Conservation (phyloP, 345 rosid species). For the Corymbia maculata region DNA sequence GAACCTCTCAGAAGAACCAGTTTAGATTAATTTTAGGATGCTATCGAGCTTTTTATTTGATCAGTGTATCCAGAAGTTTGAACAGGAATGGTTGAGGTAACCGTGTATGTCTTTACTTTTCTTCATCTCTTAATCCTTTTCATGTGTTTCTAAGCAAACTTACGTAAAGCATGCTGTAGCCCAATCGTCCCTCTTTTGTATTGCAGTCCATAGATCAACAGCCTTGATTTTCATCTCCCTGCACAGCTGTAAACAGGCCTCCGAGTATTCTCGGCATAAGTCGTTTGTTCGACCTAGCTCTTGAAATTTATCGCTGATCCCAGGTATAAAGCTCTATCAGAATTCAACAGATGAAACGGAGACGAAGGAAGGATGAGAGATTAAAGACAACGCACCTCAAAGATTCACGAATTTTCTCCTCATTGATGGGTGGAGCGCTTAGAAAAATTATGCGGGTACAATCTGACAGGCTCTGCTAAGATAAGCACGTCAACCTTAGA, state of each 20-base stretch:
- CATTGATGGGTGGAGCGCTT: slow-evolving; percentile 67
- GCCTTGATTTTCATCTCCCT: slow-evolving; percentile 46
- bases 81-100: background rate
- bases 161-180: slow-evolving; percentile 58
- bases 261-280: slow-evolving; percentile 45
- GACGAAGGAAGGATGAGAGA: background rate
- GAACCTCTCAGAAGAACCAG: background rate
- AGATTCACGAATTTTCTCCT: slow-evolving; percentile 18
- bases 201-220: slow-evolving; percentile 61
- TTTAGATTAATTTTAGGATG: background rate
- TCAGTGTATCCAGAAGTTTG: background rate
- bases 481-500: background rate
- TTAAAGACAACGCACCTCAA: slow-evolving; percentile 11
- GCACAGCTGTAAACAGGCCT: slow-evolving; percentile 62
- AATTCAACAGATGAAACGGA: background rate
- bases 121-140: background rate
- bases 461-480: slow-evolving; percentile 64
- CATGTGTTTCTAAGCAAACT: slow-evolving; percentile 5
- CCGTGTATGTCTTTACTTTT: background rate
- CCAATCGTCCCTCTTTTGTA: slow-evolving; percentile 62
- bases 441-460: slow-evolving; percentile 61
- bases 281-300: slow-evolving; percentile 49
- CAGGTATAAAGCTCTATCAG: background rate
- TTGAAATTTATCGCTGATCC: slow-evolving; percentile 4
- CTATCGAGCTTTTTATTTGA: background rate